phyloP scores from a whole-genome alignment of 129 eudicot genomes.

The Flaveria robusta region DNA sequence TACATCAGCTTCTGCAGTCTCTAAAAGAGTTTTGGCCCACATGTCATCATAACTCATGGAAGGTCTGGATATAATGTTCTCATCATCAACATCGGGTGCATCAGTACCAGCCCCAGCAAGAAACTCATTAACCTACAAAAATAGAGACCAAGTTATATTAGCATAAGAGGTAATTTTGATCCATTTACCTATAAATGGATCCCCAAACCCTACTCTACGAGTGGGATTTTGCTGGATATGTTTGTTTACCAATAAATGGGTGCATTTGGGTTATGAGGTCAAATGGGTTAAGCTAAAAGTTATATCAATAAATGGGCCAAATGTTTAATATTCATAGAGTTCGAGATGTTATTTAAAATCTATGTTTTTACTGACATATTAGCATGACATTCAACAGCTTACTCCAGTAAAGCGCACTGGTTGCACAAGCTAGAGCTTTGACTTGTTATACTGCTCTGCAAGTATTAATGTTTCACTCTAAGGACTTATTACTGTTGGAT shows the following conservation, averaged over 20 bases:
- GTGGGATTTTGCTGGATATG: neutral
- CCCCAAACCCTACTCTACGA: neutral
- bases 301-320: neutral
- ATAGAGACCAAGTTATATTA: neutral
- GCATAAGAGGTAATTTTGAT: neutral
- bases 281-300: neutral
- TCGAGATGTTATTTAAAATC: neutral
- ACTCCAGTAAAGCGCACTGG: neutral
- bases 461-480: neutral
- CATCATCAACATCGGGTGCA: slow-evolving; percentile 98
- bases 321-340: neutral
- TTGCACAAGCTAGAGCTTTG: neutral
- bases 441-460: neutral
- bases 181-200: neutral
- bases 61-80: slow-evolving; percentile 77
- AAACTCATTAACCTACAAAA: slow-evolving; percentile 82
- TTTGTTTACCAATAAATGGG: neutral
- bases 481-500: no score
- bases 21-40: slow-evolving; percentile 98
- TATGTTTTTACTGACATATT: neutral
- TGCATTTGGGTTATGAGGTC: neutral
- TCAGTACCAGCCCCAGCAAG: slow-evolving; percentile 98
- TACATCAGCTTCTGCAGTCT: slow-evolving; percentile 85
- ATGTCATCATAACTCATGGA: slow-evolving; percentile 82
- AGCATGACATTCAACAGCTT: neutral